These are phyloP conservation scores for Phytopythium boreale DNA, from an alignment of 352 stramenopile genomes.

Conservation along the genomic window DNA sequence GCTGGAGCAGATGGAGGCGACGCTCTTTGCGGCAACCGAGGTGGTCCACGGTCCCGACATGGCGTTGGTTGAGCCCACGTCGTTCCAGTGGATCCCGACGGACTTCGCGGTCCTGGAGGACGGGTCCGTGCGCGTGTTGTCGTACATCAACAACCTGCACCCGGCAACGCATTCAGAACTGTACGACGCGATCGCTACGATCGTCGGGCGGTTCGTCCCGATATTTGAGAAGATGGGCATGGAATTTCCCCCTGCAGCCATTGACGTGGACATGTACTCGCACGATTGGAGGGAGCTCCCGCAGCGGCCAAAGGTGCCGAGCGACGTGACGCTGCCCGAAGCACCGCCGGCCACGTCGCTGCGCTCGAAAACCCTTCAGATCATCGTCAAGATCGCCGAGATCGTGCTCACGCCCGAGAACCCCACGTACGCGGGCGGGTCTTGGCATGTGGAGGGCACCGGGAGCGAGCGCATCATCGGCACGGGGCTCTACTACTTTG, in stretches of 20 bases:
- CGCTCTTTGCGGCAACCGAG: conserved; percentile 19
- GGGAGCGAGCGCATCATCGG: conserved; percentile 37
- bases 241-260: background rate
- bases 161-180: conserved; percentile 19
- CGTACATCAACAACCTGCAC: conserved; percentile 62
- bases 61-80: conserved; percentile 1
- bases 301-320: conserved; percentile 13
- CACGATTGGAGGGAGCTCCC: conserved; percentile 17
- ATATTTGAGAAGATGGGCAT: conserved; percentile 32
- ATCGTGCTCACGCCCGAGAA: conserved; percentile 44
- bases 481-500: conserved; percentile 53
- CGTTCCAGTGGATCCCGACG: conserved; percentile 44
- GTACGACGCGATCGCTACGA: conserved; percentile 25
- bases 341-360: conserved; percentile 8
- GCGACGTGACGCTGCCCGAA: background rate
- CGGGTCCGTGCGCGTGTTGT: conserved; percentile 19
- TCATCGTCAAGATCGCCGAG: conserved; percentile 50
- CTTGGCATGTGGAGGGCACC: conserved; percentile 55
- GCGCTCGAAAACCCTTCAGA: conserved; percentile 24
- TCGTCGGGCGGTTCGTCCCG: conserved; percentile 35
- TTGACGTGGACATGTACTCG: background rate
- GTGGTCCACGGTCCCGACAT: background rate
- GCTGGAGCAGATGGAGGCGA: conserved; percentile 27
- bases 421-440: conserved; percentile 30
- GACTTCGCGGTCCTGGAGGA: conserved; percentile 22